These are phyloP conservation scores for Nectriaceae sp. DNA, from an alignment of 2,329 filamentous ascomycete species.

Conservation along the genomic window DNA sequence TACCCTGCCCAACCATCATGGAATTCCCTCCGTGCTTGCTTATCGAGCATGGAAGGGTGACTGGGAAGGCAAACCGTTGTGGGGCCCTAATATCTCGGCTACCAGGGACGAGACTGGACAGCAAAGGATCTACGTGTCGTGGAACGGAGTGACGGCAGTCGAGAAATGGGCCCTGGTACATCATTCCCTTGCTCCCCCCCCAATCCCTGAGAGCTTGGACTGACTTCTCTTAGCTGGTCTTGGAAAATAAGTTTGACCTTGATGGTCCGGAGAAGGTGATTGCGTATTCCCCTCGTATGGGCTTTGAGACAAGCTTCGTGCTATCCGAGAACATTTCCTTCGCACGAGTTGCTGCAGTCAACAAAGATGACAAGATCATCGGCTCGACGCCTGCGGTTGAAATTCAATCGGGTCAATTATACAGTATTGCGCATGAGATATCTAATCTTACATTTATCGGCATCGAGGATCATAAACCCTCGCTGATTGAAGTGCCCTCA, in stretches of 20 bases:
- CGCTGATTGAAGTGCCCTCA: too few species aligned
- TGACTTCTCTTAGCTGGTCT: slow-evolving; percentile 21
- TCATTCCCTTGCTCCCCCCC: slow-evolving; percentile 4
- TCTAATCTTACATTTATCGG: too few species aligned
- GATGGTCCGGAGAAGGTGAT: slow-evolving; percentile 23
- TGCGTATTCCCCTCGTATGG: slow-evolving; percentile 25
- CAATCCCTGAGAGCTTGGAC: slow-evolving; percentile 19
- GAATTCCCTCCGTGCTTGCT: slow-evolving; percentile 27
- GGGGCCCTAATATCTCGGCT: slow-evolving; percentile 29
- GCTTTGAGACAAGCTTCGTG: slow-evolving; percentile 35
- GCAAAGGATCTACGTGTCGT: slow-evolving; percentile 30
- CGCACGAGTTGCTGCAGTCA: too few species aligned
- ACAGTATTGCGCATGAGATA: too few species aligned
- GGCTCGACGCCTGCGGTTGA: too few species aligned
- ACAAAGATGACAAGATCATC: too few species aligned
- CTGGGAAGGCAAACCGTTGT: slow-evolving; percentile 31
- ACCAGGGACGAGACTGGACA: slow-evolving; percentile 24
- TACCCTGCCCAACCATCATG: slow-evolving; percentile 20
- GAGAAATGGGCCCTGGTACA: slow-evolving; percentile 30
- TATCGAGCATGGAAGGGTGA: slow-evolving; percentile 30
- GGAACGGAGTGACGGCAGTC: slow-evolving; percentile 35
- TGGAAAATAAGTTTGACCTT: slow-evolving; percentile 21
- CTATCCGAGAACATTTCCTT: too few species aligned
- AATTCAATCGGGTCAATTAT: too few species aligned
- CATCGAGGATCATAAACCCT: too few species aligned